Evolutionary conservation across 1,284 basidiomycete genomes (phyloP), one percentile per base, ranked within the genome.

Genomic region (Boletus coffeatus): DNA sequence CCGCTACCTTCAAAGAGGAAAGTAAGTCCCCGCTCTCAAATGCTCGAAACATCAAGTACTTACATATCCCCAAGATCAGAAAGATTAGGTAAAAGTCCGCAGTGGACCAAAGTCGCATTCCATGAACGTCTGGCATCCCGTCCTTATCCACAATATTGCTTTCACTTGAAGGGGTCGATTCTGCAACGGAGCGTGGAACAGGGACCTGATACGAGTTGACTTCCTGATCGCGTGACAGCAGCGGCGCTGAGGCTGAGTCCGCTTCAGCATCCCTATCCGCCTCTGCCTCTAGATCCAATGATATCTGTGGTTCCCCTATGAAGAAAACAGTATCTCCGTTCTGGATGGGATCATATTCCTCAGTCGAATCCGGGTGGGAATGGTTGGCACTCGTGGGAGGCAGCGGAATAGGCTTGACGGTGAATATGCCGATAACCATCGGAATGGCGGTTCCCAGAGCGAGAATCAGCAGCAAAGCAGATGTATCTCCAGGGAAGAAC

Each of bases 11-110:
- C 59, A 55, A 58, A 59, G 58, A 58, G 10, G 5, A 53, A 58
- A 14, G 29, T 64, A 21, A 62, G 59, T 50, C 0, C 59, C 7
- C n/a, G 52, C 57, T 37, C 62, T 13, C 5, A 48, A 7, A 36
- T 13, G 14, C 14, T 8, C 11, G 9, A 6, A 18, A 11, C 18
- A n/a, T 37, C 11, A 32, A 36, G 2, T 50, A 80, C 89, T 68
- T 69, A 92, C 90, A 76, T 56, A 94, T 77, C 0, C 87, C 85
- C 58, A 93, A 80, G 58, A 93, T 86, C 1, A 71, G 66, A 66
- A 90, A 92, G 18, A 95, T 73, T 5, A 94, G 72, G 81, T 88
- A 88, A 69, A 95, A 96, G 73, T 94, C 90, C 3, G 71, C 52
- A n/a, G 78, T 75, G 59, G 69, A 64, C 66, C 83, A 77, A 50